phyloP scores from a whole-genome alignment of 331 rosid genomes.

The Telfairia occidentalis region DNA sequence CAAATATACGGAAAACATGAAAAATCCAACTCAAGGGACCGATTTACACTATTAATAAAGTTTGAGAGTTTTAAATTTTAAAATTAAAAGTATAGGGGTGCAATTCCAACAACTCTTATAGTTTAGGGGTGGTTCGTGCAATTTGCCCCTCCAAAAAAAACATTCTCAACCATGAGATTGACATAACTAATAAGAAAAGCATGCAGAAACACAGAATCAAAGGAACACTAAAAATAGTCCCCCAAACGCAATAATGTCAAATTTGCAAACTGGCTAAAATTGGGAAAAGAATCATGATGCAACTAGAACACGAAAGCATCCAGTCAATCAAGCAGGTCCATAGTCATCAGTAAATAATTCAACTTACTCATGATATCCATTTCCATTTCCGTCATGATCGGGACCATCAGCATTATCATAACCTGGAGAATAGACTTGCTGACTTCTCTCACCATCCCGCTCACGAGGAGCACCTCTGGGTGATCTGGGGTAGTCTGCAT shows the following conservation, averaged over 20 bases:
- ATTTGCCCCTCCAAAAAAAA: too few relatives aligned
- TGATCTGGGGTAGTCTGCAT: conserved; percentile 54
- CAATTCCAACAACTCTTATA: too few relatives aligned
- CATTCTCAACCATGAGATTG: neutral
- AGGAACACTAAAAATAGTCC: neutral
- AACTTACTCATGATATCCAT: conserved; percentile 58
- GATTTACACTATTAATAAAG: too few relatives aligned
- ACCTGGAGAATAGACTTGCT: conserved; percentile 70
- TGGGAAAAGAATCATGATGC: neutral
- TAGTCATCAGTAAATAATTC: neutral
- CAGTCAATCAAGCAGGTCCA: neutral
- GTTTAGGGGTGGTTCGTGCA: too few relatives aligned
- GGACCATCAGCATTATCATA: conserved; percentile 47
- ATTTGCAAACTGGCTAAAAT: neutral
- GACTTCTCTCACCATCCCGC: conserved; percentile 54
- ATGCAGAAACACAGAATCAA: neutral
- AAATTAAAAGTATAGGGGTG: too few relatives aligned
- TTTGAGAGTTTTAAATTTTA: too few relatives aligned
- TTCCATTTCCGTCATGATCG: conserved; percentile 39
- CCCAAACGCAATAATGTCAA: neutral
- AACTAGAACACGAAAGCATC: neutral
- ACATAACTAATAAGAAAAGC: neutral
- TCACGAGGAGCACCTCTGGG: conserved; percentile 64
- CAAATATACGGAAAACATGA: too few relatives aligned
- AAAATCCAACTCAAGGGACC: too few relatives aligned